Evolutionary conservation across 2,329 filamentous ascomycete genomes (phyloP).

Genomic region (Fusarium sp.): DNA sequence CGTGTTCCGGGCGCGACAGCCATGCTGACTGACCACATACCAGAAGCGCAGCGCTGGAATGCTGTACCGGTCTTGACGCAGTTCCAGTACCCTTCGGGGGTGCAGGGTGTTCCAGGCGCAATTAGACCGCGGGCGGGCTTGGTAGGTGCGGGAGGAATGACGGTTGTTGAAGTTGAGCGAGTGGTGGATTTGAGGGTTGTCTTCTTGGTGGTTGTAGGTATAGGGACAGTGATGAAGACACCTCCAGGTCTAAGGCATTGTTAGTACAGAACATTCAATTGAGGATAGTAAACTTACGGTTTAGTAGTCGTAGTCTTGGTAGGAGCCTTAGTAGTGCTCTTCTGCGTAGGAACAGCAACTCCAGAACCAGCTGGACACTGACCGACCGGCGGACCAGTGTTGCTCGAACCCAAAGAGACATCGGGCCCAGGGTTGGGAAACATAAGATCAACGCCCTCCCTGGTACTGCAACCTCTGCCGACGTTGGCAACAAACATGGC

Average conservation of each 20-base stretch:
- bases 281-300: constrained; percentile 1
- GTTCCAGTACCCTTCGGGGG: constrained; percentile 46
- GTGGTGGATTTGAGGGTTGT: constrained; percentile 28
- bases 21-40: constrained; percentile 62
- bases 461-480: constrained; percentile 50
- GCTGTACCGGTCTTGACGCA: constrained; percentile 19
- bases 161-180: constrained; percentile 14
- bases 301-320: constrained; percentile 23
- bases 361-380: constrained; percentile 31
- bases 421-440: constrained; percentile 67
- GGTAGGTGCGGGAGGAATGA: constrained; percentile 15
- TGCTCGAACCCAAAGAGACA: constrained; percentile 53
- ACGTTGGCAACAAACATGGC: constrained; percentile 78
- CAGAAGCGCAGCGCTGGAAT: constrained; percentile 71
- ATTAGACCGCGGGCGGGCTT: constrained; percentile 19
- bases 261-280: neutral
- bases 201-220: constrained; percentile 9
- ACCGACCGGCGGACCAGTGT: constrained; percentile 42
- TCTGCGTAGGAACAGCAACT: constrained; percentile 33
- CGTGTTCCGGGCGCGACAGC: constrained; percentile 63
- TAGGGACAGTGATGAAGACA: constrained; percentile 20
- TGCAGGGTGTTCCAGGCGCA: constrained; percentile 20
- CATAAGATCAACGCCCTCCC: constrained; percentile 65
- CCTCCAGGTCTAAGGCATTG: constrained; percentile 4
- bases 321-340: constrained; percentile 6